Evolutionary conservation across 2,329 filamentous ascomycete genomes (phyloP).

Genomic region (Colletotrichum musicola): DNA sequence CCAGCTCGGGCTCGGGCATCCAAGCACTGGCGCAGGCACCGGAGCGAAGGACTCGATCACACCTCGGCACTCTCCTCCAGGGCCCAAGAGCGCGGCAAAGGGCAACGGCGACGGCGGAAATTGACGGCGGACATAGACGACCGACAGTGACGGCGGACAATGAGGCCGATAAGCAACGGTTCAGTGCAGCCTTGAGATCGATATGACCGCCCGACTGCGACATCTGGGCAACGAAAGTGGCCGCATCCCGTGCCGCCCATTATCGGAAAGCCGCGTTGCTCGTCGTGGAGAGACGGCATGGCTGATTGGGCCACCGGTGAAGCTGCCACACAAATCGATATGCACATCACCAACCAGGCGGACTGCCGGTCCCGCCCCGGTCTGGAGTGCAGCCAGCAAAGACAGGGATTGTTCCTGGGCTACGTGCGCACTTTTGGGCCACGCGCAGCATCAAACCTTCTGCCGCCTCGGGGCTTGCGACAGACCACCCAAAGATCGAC

Average conservation of each 20-base stretch:
- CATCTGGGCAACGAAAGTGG: conserved; percentile 32
- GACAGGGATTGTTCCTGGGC: conserved; percentile 4
- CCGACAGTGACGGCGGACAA: not conserved
- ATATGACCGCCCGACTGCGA: conserved; percentile 23
- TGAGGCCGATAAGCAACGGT: conserved; percentile 1
- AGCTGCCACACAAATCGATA: not conserved
- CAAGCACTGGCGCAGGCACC: conserved; percentile 6
- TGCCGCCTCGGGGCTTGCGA: not conserved
- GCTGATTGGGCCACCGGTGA: conserved; percentile 16
- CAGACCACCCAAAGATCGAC: conserved; percentile 19
- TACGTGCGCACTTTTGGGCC: conserved; percentile 3
- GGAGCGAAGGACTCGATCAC: conserved; percentile 7
- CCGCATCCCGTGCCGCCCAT: conserved; percentile 21
- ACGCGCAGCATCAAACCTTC: conserved; percentile 17
- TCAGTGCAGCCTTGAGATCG: conserved; percentile 34
- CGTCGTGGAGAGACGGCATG: not conserved
- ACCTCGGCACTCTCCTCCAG: not conserved
- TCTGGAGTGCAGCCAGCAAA: not conserved
- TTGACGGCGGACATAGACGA: conserved; percentile 1
- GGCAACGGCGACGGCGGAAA: conserved; percentile 3
- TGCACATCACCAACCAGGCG: conserved; percentile 17
- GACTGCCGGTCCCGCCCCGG: conserved; percentile 15
- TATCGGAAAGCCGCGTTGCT: conserved; percentile 13
- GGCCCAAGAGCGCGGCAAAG: not conserved
- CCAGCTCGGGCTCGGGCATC: conserved; percentile 3